A percentile compares a stretch with the other conserved stretches of the same genome.
Conservation (phyloP, 495 filamentous ascomycete genomes). For the Penicillium ucsense region DNA sequence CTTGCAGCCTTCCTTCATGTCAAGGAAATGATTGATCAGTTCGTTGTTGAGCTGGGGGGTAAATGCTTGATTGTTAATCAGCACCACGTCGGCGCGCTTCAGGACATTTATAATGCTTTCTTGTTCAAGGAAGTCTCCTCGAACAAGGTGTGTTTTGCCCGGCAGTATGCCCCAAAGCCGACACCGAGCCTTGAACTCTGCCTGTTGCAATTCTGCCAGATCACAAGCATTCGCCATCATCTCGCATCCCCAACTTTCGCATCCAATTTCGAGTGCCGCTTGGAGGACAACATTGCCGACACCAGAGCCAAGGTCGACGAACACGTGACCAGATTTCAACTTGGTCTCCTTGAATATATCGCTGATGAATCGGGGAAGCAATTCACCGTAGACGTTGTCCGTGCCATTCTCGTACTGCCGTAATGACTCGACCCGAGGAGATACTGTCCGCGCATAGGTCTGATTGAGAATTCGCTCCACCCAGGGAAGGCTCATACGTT, state of each 20-base stretch:
- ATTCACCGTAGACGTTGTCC: slow-evolving; percentile 90
- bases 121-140: slow-evolving; percentile 76
- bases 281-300: slow-evolving; percentile 94
- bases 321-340: slow-evolving; percentile 69
- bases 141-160: slow-evolving; percentile 70
- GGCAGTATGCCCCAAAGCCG: slow-evolving; percentile 78
- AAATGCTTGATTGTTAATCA: slow-evolving; percentile 97
- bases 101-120: slow-evolving; percentile 59
- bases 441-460: slow-evolving; percentile 85
- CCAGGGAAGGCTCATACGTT: slow-evolving; percentile 55
- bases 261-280: slow-evolving; percentile 86
- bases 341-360: slow-evolving; percentile 69
- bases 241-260: slow-evolving; percentile 93
- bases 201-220: slow-evolving; percentile 74
- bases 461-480: slow-evolving; percentile 78
- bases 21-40: slow-evolving; percentile 82
- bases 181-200: slow-evolving; percentile 76
- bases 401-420: slow-evolving; percentile 76
- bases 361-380: slow-evolving; percentile 74
- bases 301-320: slow-evolving; percentile 89
- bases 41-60: slow-evolving; percentile 74
- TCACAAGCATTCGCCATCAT: slow-evolving; percentile 83
- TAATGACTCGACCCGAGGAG: slow-evolving; percentile 71
- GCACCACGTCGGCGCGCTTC: slow-evolving; percentile 77
- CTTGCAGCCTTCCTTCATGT: slow-evolving; percentile 83